phyloP scores from a whole-genome alignment of 139 green algal genomes.

The Ettlia oleoabundans region DNA sequence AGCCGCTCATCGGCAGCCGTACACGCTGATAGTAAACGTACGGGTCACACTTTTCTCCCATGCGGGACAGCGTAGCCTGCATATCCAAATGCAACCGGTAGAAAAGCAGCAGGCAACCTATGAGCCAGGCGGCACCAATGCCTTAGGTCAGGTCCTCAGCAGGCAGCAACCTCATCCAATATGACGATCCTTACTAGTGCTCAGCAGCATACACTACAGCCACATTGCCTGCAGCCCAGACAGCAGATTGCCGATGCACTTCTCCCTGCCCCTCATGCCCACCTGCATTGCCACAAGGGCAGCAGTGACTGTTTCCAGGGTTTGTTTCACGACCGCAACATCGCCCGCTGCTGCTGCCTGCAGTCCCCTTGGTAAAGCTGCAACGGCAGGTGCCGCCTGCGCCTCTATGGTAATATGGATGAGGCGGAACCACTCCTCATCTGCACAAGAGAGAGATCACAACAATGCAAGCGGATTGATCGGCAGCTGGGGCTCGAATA shows the following conservation, averaged over 20 bases:
- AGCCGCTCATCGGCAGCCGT: slow-evolving; percentile 21
- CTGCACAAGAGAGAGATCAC: no score
- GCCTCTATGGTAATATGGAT: slow-evolving; percentile 8
- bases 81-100: neutral
- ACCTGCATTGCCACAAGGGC: slow-evolving; percentile 10
- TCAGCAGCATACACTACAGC: no score
- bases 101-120: neutral
- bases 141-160: no score
- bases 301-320: neutral
- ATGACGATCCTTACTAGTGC: no score
- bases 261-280: neutral
- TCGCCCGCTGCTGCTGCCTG: neutral
- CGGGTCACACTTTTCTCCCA: slow-evolving; percentile 20
- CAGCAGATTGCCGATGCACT: no score
- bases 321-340: neutral
- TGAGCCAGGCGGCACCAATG: neutral
- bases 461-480: no score
- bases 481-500: no score
- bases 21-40: slow-evolving; percentile 12
- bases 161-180: no score
- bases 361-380: neutral
- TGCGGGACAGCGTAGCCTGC: neutral
- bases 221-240: no score
- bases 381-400: slow-evolving; percentile 3
- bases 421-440: slow-evolving; percentile 27